Percentiles rank a stretch among this genome's conserved stretches.
Evolutionary conservation across 208 protist genomes (phyloP).

Genomic region (Acanthamoeba healyi): DNA sequence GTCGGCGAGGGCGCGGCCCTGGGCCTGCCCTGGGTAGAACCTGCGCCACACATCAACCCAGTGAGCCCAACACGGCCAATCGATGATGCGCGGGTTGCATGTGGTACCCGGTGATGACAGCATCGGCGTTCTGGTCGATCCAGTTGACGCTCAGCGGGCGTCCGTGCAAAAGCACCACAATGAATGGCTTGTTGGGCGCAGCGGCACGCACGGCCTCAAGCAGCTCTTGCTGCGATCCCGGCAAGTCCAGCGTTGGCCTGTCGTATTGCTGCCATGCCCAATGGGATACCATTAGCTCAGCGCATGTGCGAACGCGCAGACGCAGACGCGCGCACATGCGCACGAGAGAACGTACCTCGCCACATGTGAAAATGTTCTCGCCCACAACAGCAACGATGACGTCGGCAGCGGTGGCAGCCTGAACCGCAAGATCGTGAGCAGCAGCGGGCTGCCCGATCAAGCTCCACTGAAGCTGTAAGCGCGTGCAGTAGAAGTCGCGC

Average conservation of each 20-base stretch:
- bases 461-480: not conserved
- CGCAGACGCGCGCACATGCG: too few species aligned
- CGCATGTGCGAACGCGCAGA: too few species aligned
- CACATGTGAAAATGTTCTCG: not conserved
- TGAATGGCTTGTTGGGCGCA: not conserved
- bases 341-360: not conserved
- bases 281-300: not conserved
- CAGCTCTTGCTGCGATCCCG: not conserved
- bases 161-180: not conserved
- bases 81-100: too few species aligned
- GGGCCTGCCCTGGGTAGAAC: conserved; percentile 10
- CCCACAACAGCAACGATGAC: not conserved
- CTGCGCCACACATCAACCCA: not conserved
- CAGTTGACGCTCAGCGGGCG: not conserved
- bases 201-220: not conserved
- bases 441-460: not conserved
- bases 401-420: not conserved
- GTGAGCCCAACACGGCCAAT: not conserved
- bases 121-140: not conserved
- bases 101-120: not conserved
- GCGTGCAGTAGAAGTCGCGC: not conserved
- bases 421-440: not conserved
- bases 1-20: not conserved
- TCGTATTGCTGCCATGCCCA: not conserved
- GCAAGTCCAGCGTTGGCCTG: not conserved